These are phyloP conservation scores for Pseudozyma sp. DNA, from an alignment of 1,284 basidiomycete species.

Conservation along the genomic window DNA sequence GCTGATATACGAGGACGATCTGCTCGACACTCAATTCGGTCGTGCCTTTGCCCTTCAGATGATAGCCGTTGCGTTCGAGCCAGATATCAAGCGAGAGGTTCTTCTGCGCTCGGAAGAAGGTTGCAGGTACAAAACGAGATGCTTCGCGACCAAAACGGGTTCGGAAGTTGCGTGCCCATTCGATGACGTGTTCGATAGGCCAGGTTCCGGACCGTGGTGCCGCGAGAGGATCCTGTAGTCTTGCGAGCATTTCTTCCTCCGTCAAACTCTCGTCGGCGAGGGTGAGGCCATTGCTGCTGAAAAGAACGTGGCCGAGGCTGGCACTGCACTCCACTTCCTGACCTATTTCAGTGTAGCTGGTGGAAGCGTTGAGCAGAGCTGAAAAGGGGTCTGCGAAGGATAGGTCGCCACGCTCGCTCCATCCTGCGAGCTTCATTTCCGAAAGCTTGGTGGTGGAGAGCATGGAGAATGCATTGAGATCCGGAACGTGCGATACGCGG, in stretches of 20 bases:
- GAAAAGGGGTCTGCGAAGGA: constrained; percentile 24
- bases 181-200: constrained; percentile 23
- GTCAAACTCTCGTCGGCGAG: constrained; percentile 30
- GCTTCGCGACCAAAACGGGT: constrained; percentile 29
- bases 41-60: not conserved
- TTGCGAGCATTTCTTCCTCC: constrained; percentile 24
- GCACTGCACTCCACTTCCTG: constrained; percentile 26
- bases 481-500: constrained; percentile 29
- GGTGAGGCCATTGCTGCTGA: constrained; percentile 19
- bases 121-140: constrained; percentile 35
- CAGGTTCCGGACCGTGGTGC: constrained; percentile 36
- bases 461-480: constrained; percentile 24
- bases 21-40: constrained; percentile 1
- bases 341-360: not conserved
- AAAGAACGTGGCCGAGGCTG: constrained; percentile 37
- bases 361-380: constrained; percentile 9
- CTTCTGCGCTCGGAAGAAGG: constrained; percentile 44
- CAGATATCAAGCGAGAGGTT: constrained; percentile 31
- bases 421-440: constrained; percentile 23
- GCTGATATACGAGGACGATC: constrained; percentile 28
- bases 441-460: constrained; percentile 13
- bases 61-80: constrained; percentile 35
- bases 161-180: constrained; percentile 37
- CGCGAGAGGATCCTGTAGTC: constrained; percentile 35
- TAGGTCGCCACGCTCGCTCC: constrained; percentile 19